Conservation (phyloP, 2,329 filamentous ascomycete species). For the Balansia obtecta region DNA sequence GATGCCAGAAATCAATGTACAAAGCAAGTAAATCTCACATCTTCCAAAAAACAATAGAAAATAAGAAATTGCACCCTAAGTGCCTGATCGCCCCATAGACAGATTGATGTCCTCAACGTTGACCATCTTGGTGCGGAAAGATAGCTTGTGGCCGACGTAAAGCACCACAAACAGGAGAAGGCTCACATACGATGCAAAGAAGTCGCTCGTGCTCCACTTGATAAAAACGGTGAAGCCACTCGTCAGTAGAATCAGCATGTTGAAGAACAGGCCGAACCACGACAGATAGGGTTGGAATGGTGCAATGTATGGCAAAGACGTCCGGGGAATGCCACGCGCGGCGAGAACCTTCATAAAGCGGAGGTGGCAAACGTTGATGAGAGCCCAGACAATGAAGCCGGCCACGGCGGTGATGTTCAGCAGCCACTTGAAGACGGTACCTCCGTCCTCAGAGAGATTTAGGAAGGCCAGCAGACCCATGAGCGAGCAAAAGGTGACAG, state of each 20-base stretch:
- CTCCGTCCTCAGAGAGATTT: constrained; percentile 46
- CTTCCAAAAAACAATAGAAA: not conserved
- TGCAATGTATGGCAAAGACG: constrained; percentile 46
- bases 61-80: not conserved
- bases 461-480: constrained; percentile 56
- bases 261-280: constrained; percentile 55
- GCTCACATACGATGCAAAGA: constrained; percentile 54
- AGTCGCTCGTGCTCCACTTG: constrained; percentile 44
- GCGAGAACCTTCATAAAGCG: constrained; percentile 50
- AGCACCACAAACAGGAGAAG: constrained; percentile 50
- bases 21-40: not conserved
- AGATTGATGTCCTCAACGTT: constrained; percentile 25
- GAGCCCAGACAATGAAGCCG: constrained; percentile 59
- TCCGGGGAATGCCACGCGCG: constrained; percentile 43
- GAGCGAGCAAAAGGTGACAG: constrained; percentile 39
- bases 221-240: constrained; percentile 61
- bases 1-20: not conserved
- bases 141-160: constrained; percentile 47
- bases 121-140: constrained; percentile 26
- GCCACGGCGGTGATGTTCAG: constrained; percentile 58
- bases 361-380: constrained; percentile 52
- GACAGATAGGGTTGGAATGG: constrained; percentile 51
- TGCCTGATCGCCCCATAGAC: constrained; percentile 5
- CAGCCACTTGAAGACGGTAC: constrained; percentile 58
- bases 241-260: constrained; percentile 49